Conservation (phyloP, 805 yeast species). For the Sugiyamaella valdiviana region DNA sequence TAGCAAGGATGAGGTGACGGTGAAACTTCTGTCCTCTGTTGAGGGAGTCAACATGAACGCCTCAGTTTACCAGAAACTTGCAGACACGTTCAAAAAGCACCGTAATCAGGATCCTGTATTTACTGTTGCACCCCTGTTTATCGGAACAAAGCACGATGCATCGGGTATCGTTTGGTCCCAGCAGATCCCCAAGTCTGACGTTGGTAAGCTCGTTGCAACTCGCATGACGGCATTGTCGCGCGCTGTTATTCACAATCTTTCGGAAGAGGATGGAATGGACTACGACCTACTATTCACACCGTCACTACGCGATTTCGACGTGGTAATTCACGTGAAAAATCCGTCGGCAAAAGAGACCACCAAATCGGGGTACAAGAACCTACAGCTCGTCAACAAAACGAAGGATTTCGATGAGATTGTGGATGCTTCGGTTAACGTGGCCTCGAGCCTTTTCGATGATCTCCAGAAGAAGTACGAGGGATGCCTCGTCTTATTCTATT, state of each 20-base stretch:
- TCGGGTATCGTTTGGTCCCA: conserved; percentile 81
- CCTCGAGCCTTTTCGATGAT: conserved; percentile 53
- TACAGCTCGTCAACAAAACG: conserved; percentile 39
- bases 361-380: conserved; percentile 33
- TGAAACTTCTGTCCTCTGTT: conserved; percentile 14
- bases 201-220: conserved; percentile 67
- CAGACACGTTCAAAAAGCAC: conserved; percentile 56
- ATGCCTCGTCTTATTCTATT: conserved; percentile 60
- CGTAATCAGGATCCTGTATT: conserved; percentile 80
- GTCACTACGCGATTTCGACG: conserved; percentile 77
- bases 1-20: conserved; percentile 15
- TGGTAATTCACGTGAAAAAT: conserved; percentile 56
- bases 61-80: conserved; percentile 55
- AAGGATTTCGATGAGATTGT: conserved; percentile 30
- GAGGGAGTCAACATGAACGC: conserved; percentile 43
- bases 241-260: conserved; percentile 55
- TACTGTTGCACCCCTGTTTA: conserved; percentile 67
- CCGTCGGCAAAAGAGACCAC: conserved; percentile 36
- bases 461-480: conserved; percentile 59
- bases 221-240: conserved; percentile 83
- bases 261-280: conserved; percentile 25
- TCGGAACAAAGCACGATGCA: conserved; percentile 79
- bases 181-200: conserved; percentile 39
- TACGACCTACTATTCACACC: conserved; percentile 60
- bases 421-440: conserved; percentile 53